phyloP scores from a whole-genome alignment of 352 stramenopile genomes.

The Labyrinthula sp. region DNA sequence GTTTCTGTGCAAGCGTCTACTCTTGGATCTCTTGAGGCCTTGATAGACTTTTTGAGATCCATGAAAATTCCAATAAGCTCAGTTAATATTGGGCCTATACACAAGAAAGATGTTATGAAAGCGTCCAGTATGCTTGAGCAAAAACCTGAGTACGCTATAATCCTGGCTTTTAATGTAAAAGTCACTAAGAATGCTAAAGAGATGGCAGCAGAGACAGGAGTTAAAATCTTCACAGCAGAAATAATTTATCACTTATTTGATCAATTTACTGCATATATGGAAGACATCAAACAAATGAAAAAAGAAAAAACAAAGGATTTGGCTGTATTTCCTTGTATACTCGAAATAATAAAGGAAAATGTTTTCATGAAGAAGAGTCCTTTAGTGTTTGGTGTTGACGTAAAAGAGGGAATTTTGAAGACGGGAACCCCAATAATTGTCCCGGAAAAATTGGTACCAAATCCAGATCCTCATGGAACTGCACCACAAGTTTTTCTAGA shows the following conservation, averaged over 20 bases:
- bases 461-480: slow-evolving; percentile 46
- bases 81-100: slow-evolving; percentile 88
- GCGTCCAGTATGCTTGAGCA: slow-evolving; percentile 95
- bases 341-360: slow-evolving; percentile 89
- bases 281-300: slow-evolving; percentile 28
- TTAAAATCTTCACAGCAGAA: slow-evolving; percentile 96
- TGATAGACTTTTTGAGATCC: slow-evolving; percentile 86
- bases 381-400: slow-evolving; percentile 91
- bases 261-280: slow-evolving; percentile 88
- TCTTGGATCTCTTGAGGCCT: slow-evolving; percentile 84
- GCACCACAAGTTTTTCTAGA: slow-evolving; percentile 53
- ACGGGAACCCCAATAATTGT: slow-evolving; percentile 73
- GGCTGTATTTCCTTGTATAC: slow-evolving; percentile 75
- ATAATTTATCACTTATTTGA: slow-evolving; percentile 99
- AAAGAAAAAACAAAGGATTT: slow-evolving; percentile 51
- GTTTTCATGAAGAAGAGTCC: slow-evolving; percentile 99
- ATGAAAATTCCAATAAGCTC: slow-evolving; percentile 47
- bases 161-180: slow-evolving; percentile 94
- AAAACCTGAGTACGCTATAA: slow-evolving; percentile 65
- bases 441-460: slow-evolving; percentile 33
- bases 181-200: slow-evolving; percentile 74
- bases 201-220: slow-evolving; percentile 43
- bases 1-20: slow-evolving; percentile 97
- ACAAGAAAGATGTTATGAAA: slow-evolving; percentile 95
- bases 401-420: slow-evolving; percentile 87